Percentiles rank a stretch among this genome's conserved stretches.
phyloP scores from a whole-genome alignment of 495 filamentous ascomycete species.

The Geoglossum glabrum region DNA sequence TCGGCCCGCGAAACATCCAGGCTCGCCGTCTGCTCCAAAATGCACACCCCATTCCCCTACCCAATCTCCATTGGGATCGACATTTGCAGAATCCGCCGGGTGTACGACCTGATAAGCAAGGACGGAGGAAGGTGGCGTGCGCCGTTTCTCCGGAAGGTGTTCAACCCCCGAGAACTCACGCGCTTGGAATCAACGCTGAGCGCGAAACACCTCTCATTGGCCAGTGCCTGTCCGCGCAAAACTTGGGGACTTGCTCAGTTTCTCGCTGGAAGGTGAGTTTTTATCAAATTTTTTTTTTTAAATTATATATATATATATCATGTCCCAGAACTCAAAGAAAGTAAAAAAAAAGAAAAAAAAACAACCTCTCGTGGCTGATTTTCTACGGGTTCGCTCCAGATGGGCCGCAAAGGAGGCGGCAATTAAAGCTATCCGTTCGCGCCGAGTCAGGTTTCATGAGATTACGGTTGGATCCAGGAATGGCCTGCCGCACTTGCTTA shows the following conservation, averaged over 20 bases:
- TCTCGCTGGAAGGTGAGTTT: constrained; percentile 31
- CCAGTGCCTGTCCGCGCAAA: constrained; percentile 2
- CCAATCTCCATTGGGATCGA: constrained; percentile 34
- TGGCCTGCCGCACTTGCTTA: constrained; percentile 3
- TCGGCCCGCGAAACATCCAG: too few relatives aligned
- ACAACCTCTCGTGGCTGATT: too few relatives aligned
- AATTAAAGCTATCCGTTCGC: constrained; percentile 32
- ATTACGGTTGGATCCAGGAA: constrained; percentile 20
- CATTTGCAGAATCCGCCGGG: constrained; percentile 29
- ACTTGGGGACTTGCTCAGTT: constrained; percentile 17
- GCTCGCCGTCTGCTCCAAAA: too few relatives aligned
- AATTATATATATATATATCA: too few relatives aligned
- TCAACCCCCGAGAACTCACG: constrained; percentile 10
- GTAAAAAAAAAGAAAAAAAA: too few relatives aligned
- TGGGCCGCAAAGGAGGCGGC: too few relatives aligned
- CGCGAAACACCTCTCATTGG: not conserved
- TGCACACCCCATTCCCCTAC: constrained; percentile 30
- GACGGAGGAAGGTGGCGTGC: constrained; percentile 5
- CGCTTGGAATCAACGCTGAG: not conserved
- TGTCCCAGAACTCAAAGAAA: too few relatives aligned
- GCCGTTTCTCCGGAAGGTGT: constrained; percentile 24
- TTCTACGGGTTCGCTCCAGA: too few relatives aligned
- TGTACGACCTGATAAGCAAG: constrained; percentile 18
- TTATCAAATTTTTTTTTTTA: too few relatives aligned
- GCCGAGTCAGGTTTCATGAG: constrained; percentile 24